Evolutionary conservation across 805 yeast genomes (phyloP).

Genomic region (Candida methanosorbosa): DNA sequence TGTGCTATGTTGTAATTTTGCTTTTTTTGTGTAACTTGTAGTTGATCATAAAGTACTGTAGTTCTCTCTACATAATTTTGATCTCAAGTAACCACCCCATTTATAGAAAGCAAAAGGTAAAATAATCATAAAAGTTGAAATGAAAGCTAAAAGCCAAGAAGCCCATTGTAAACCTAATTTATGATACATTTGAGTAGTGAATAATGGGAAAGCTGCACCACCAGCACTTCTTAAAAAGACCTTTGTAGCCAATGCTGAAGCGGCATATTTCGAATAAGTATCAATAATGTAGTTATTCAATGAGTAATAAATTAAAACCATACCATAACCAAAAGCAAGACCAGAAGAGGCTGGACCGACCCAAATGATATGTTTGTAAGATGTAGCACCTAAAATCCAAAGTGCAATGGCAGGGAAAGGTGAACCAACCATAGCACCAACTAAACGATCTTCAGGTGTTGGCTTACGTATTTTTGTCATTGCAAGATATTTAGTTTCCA

Average conservation of each 20-base stretch:
- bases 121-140: slow-evolving; percentile 66
- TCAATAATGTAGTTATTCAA: slow-evolving; percentile 80
- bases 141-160: slow-evolving; percentile 67
- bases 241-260: slow-evolving; percentile 74
- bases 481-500: slow-evolving; percentile 54
- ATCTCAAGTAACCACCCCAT: slow-evolving; percentile 58
- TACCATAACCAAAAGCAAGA: slow-evolving; percentile 51
- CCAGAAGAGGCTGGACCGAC: slow-evolving; percentile 57
- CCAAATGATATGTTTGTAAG: slow-evolving; percentile 58
- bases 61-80: slow-evolving; percentile 58
- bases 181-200: slow-evolving; percentile 74
- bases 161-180: slow-evolving; percentile 76
- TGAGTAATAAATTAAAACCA: slow-evolving; percentile 52
- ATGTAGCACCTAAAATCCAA: slow-evolving; percentile 75
- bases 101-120: slow-evolving; percentile 66
- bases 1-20: not conserved
- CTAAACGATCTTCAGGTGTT: slow-evolving; percentile 69
- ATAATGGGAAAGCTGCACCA: slow-evolving; percentile 81
- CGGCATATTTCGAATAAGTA: slow-evolving; percentile 76
- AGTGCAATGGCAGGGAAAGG: slow-evolving; percentile 77
- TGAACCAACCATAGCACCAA: slow-evolving; percentile 78
- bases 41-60: slow-evolving; percentile 26
- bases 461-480: slow-evolving; percentile 48
- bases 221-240: slow-evolving; percentile 75
- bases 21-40: not conserved